Conservation (phyloP, 768 basidiomycete species). For the Agaricus subrufescens region DNA sequence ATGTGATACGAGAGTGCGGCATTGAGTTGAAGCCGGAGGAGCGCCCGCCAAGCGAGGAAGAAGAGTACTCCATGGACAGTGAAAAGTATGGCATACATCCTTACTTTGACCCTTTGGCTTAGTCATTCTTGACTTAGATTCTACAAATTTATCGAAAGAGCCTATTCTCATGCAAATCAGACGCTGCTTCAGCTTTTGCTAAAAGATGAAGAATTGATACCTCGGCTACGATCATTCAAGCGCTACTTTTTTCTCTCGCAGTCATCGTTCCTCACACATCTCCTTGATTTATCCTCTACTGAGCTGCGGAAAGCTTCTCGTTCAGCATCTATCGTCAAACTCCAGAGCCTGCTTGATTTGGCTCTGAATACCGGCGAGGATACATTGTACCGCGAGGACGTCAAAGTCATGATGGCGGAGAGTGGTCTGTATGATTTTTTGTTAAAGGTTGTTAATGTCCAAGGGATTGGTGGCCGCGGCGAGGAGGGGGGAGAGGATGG, state of each 20-base stretch:
- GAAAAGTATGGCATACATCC: constrained; percentile 54
- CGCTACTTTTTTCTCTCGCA: constrained; percentile 98
- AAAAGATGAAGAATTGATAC: constrained; percentile 84
- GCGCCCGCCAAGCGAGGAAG: constrained; percentile 36
- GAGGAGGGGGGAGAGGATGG: constrained; percentile 39
- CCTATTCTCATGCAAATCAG: constrained; percentile 91
- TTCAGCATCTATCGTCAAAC: constrained; percentile 77
- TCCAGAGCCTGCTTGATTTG: constrained; percentile 92
- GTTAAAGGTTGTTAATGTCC: constrained; percentile 83
- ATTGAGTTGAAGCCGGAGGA: constrained; percentile 68
- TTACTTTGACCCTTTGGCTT: constrained; percentile 8
- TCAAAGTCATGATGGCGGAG: constrained; percentile 81
- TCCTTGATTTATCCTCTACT: constrained; percentile 80
- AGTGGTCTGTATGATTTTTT: constrained; percentile 91
- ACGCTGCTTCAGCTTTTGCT: constrained; percentile 86
- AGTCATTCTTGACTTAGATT: constrained; percentile 49
- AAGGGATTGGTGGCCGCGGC: constrained; percentile 57
- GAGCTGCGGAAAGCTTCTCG: constrained; percentile 87
- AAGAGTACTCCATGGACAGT: constrained; percentile 74
- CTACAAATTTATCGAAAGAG: constrained; percentile 86
- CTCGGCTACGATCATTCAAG: constrained; percentile 90
- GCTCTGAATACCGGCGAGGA: constrained; percentile 76
- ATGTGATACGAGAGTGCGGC: constrained; percentile 96
- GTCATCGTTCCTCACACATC: constrained; percentile 91
- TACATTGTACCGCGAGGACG: constrained; percentile 78